Conservation (phyloP, 169 alveolate genomes). For the Plasmodium gaboni region DNA sequence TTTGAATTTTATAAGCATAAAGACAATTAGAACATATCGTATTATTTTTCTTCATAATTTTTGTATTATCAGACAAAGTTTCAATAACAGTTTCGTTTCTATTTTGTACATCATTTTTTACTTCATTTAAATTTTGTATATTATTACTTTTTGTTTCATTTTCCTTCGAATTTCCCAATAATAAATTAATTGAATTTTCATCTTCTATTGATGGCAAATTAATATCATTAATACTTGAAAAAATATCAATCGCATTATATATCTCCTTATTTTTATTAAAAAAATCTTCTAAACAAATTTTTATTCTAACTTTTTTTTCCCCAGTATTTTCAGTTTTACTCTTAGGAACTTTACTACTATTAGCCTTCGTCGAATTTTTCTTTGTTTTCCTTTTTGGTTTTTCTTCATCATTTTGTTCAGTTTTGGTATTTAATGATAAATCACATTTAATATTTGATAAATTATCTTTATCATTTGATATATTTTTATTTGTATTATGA, state of each 20-base stretch:
- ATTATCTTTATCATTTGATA: neutral
- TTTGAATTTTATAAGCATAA: conserved; percentile 65
- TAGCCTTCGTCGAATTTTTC: neutral
- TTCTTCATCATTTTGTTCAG: neutral
- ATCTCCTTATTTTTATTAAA: conserved; percentile 46
- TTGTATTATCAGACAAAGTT: too few relatives aligned
- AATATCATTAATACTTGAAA: conserved; percentile 16
- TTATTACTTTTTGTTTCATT: too few relatives aligned
- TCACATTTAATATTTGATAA: conserved; percentile 1
- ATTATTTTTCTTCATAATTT: conserved; percentile 25
- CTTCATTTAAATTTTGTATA: too few relatives aligned
- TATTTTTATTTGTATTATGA: neutral
- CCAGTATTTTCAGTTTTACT: conserved; percentile 18
- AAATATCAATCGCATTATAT: conserved; percentile 33
- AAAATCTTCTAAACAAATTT: conserved; percentile 50
- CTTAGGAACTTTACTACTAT: conserved; percentile 25
- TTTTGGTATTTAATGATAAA: neutral
- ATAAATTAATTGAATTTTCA: conserved; percentile 33
- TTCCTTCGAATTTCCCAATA: conserved; percentile 24
- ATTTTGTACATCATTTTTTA: too few relatives aligned
- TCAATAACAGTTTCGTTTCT: too few relatives aligned
- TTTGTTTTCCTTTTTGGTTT: conserved; percentile 27
- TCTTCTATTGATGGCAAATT: conserved; percentile 66
- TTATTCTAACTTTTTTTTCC: conserved; percentile 49
- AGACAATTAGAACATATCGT: conserved; percentile 62